Conservation (phyloP, 805 yeast genomes). For the Jamesozyma gamospora region DNA sequence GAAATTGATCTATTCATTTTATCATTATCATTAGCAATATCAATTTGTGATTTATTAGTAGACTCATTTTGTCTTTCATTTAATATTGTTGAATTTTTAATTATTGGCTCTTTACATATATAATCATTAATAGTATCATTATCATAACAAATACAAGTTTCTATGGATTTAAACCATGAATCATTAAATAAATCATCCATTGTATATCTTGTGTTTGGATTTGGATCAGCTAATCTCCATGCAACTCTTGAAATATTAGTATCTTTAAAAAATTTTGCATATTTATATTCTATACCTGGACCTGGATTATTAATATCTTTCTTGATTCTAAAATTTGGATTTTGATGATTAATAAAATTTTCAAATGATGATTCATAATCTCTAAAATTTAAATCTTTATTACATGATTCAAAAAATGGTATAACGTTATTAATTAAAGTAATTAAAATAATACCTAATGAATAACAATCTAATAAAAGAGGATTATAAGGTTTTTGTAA, state of each 20-base stretch:
- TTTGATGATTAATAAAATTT: slow-evolving; percentile 28
- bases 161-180: slow-evolving; percentile 52
- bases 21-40: slow-evolving; percentile 15
- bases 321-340: slow-evolving; percentile 40
- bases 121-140: slow-evolving; percentile 6
- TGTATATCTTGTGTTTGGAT: slow-evolving; percentile 42
- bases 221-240: slow-evolving; percentile 67
- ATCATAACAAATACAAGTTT: slow-evolving; percentile 37
- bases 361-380: slow-evolving; percentile 46
- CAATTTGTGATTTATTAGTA: slow-evolving; percentile 16
- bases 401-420: slow-evolving; percentile 48
- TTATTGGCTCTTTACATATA: slow-evolving; percentile 1
- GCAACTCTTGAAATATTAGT: slow-evolving; percentile 58
- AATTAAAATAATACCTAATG: slow-evolving; percentile 58
- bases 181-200: slow-evolving; percentile 47
- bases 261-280: slow-evolving; percentile 51
- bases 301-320: slow-evolving; percentile 37
- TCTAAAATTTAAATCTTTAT: slow-evolving; percentile 41
- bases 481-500: slow-evolving; percentile 43
- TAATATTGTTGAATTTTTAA: not conserved
- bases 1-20: not conserved
- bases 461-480: slow-evolving; percentile 62
- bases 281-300: slow-evolving; percentile 65
- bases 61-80: not conserved
- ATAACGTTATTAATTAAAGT: slow-evolving; percentile 47